Evolutionary conservation across 176 grass and related monocot species (phyloP).

Genomic region (Carex cristatella): DNA sequence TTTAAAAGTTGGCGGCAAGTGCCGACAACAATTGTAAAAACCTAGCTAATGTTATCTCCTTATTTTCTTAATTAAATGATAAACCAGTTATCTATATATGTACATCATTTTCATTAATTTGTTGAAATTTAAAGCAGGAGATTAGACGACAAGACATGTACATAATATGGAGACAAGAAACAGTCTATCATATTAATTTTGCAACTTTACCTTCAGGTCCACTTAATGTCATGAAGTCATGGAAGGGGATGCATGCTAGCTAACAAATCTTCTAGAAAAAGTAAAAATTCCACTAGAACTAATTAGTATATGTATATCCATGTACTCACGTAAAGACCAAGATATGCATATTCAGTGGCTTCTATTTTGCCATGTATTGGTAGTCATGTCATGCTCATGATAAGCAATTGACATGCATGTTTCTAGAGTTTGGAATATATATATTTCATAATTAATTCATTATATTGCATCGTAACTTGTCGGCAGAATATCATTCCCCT

Average conservation of each 20-base stretch:
- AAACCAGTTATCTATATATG: not conserved
- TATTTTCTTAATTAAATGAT: not conserved
- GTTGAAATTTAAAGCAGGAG: not conserved
- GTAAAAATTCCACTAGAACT: not conserved
- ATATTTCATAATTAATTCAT: not conserved
- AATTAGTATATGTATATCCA: not conserved
- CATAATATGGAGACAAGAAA: conserved; percentile 13
- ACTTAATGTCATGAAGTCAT: not conserved
- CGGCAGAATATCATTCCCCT: conserved; percentile 4
- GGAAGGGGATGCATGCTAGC: conserved; percentile 10
- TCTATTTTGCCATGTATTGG: conserved; percentile 4
- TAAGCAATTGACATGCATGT: conserved; percentile 28
- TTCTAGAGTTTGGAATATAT: conserved; percentile 3
- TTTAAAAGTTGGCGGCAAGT: no score
- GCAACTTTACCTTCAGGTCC: not conserved
- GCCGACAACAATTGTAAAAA: no score
- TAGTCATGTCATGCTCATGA: conserved; percentile 12
- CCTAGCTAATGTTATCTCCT: not conserved
- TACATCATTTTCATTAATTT: not conserved
- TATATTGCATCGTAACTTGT: conserved; percentile 6
- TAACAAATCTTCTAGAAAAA: conserved; percentile 12
- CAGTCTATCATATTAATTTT: not conserved
- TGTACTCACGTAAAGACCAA: conserved; percentile 21
- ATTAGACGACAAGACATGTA: not conserved
- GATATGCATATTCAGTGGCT: conserved; percentile 16